Evolutionary conservation across 2,329 filamentous ascomycete species (phyloP).

Genomic region (Tolypocladium endophyticum): DNA sequence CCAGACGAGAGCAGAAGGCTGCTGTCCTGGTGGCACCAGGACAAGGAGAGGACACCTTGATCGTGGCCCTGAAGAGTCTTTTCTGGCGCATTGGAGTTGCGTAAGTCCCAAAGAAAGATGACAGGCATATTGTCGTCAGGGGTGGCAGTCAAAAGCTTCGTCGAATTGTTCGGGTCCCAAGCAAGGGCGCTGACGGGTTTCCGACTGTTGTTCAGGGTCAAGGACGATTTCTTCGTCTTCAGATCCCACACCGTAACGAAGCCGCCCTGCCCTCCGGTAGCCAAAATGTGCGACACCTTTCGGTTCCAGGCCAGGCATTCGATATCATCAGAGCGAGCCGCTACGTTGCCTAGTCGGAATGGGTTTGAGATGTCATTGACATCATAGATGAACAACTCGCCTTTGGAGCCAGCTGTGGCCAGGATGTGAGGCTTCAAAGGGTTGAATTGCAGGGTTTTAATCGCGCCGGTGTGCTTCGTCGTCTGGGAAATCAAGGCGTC

Average conservation of each 20-base stretch:
- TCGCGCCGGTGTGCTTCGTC: conserved; percentile 80
- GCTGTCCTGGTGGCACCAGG: conserved; percentile 89
- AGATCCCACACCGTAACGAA: conserved; percentile 98
- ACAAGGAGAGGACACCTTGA: conserved; percentile 83
- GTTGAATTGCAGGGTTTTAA: conserved; percentile 96
- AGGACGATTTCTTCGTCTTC: conserved; percentile 92
- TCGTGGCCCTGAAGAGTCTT: conserved; percentile 84
- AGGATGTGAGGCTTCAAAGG: conserved; percentile 82
- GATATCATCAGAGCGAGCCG: conserved; percentile 85
- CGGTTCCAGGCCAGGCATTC: conserved; percentile 98
- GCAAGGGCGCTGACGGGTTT: conserved; percentile 93
- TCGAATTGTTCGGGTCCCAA: conserved; percentile 94
- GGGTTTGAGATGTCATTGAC: conserved; percentile 81
- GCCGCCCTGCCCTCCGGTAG: conserved; percentile 83
- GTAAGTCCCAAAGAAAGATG: conserved; percentile 86
- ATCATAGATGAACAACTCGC: conserved; percentile 93
- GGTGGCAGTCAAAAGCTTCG: conserved; percentile 86
- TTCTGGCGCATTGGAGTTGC: conserved; percentile 93
- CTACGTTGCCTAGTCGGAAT: conserved; percentile 78
- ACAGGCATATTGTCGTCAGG: conserved; percentile 80
- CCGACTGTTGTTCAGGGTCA: conserved; percentile 90
- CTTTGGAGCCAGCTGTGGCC: conserved; percentile 86
- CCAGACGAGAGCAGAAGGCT: conserved; percentile 85
- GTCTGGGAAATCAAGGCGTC: conserved; percentile 81
- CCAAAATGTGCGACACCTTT: conserved; percentile 92